Evolutionary conservation across 495 filamentous ascomycete species (phyloP), one percentile per base, ranked within the genome.

Genomic region (Podospora pseudocomata): DNA sequence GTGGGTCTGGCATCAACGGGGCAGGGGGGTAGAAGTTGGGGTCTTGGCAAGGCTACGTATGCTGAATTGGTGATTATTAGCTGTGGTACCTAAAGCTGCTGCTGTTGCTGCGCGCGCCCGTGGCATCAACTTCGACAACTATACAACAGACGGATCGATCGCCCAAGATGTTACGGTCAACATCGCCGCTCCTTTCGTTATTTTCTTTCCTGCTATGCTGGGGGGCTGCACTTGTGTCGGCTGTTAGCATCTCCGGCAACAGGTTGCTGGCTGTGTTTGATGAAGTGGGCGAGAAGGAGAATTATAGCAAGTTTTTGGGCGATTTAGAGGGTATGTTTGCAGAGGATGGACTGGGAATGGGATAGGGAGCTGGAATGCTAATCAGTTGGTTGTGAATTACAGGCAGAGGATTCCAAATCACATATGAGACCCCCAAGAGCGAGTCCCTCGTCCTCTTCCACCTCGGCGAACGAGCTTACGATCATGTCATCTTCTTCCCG

Each of bases 401-500:
- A 98, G 95, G 75, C 68, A 88, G 95, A 72, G 95, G 94, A 67
- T 98, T 91, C 79, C 82, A 90, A 68, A 70, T 96, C 65, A 81
- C 86, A 28, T 91, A 92, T 78, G 88, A 93, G 80, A 92, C 92
- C 1, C 93, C 94, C 64, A 97, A 97, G 81, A 90, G 86, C 78
- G 88, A 95, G 55, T 82, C 85, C 70, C 84, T 99, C 72, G 85
- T 89, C 60, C 84, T 99, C 69, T 97, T 98, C 84, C 81, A 87
- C 74, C 88, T 92, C 69, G 96, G 95, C 77, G 93, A 94, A 80
- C 88, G 88, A 77, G 86, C 87, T 69, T 97, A 93, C 78, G 95
- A 97, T 82, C 94, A 99, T 75, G 79, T 97, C 63, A 77, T 98
- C 63, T 84, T 99, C 68, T 86, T 98, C 34, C 95, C 95, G 27